Evolutionary conservation across 2,329 filamentous ascomycete genomes (phyloP).

Genomic region (Tolypocladium ophioglossoides): DNA sequence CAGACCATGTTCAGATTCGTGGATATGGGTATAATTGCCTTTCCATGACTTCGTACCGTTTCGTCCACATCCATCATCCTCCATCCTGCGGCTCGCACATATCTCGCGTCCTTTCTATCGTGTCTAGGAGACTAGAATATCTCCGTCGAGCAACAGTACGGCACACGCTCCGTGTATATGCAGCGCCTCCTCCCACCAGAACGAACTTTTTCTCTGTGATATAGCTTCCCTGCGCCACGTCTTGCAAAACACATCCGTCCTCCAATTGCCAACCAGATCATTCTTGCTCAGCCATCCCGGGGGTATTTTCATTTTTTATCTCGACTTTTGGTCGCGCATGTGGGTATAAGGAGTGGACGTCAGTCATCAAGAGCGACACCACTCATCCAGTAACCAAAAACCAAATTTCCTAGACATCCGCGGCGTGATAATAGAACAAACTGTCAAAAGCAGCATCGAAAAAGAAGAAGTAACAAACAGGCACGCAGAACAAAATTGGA

Average conservation of each 20-base stretch:
- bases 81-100: neutral
- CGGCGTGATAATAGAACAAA: constrained; percentile 4
- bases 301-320: constrained; percentile 23
- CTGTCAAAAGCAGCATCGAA: constrained; percentile 8
- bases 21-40: neutral
- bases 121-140: neutral
- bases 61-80: neutral
- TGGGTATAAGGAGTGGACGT: constrained; percentile 25
- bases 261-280: constrained; percentile 9
- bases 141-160: neutral
- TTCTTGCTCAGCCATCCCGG: constrained; percentile 13
- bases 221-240: neutral
- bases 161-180: neutral
- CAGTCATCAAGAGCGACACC: constrained; percentile 22
- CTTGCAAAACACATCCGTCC: neutral
- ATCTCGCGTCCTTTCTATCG: neutral
- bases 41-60: neutral
- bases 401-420: constrained; percentile 5
- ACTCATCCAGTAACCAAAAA: constrained; percentile 8
- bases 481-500: constrained; percentile 7
- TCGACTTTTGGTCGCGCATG: constrained; percentile 18
- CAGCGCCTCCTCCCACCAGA: neutral
- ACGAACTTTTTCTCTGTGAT: neutral
- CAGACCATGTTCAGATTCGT: neutral
- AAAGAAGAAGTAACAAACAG: constrained; percentile 9